Conservation (phyloP, 2,329 filamentous ascomycete genomes). For the Colletotrichum simmondsii region DNA sequence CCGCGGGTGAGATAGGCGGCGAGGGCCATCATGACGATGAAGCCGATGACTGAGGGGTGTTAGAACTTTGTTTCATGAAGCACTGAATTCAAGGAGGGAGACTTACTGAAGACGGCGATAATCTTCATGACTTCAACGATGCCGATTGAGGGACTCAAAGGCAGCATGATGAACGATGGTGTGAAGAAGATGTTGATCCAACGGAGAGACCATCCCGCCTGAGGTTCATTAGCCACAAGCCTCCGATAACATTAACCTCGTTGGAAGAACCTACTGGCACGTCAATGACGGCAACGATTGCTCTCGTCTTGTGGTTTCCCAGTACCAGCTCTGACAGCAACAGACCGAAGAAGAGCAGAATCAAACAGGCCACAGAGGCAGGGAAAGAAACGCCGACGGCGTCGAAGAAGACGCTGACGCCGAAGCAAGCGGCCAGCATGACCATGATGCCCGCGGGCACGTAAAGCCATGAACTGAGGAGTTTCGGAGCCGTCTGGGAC, state of each 20-base stretch:
- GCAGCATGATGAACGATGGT: constrained; percentile 68
- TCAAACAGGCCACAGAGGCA: constrained; percentile 67
- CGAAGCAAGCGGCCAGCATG: constrained; percentile 55
- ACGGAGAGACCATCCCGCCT: constrained; percentile 67
- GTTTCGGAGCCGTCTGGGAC: constrained; percentile 36
- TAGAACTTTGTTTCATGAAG: not conserved
- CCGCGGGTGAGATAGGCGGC: constrained; percentile 66
- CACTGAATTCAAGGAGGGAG: accelerated
- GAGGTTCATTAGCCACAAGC: constrained; percentile 9
- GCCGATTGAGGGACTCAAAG: constrained; percentile 65
- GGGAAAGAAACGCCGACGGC: constrained; percentile 65
- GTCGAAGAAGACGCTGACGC: constrained; percentile 54
- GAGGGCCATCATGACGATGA: constrained; percentile 60
- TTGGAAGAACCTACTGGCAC: constrained; percentile 56
- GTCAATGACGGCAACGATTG: constrained; percentile 61
- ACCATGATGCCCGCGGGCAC: constrained; percentile 57
- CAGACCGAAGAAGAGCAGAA: constrained; percentile 63
- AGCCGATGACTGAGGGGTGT: constrained; percentile 60
- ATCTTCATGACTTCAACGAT: constrained; percentile 67
- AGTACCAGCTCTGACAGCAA: constrained; percentile 58
- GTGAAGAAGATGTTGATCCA: constrained; percentile 71
- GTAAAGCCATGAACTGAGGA: constrained; percentile 57
- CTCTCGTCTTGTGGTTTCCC: constrained; percentile 59
- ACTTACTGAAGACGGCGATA: constrained; percentile 67
- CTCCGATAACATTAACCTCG: accelerated